Evolutionary conservation across 1,139 yeast species (phyloP).

Genomic region (Groenewaldozyma sp.): DNA sequence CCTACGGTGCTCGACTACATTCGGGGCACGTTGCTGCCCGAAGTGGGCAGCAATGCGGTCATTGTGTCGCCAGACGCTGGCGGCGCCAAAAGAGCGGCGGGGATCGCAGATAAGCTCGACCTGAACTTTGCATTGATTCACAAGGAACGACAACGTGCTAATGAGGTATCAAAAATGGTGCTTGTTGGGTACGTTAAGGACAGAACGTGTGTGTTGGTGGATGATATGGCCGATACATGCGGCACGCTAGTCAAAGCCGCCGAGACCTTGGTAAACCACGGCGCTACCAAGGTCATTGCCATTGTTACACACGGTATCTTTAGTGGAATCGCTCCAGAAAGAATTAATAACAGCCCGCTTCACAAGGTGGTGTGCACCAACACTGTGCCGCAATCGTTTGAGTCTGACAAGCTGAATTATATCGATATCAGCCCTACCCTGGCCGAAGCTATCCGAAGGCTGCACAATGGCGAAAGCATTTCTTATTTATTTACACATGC

Average conservation of each 20-base stretch:
- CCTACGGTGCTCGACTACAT: conserved; percentile 87
- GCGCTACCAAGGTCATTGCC: conserved; percentile 80
- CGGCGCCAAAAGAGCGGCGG: conserved; percentile 96
- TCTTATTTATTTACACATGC: conserved; percentile 81
- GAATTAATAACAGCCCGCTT: conserved; percentile 67
- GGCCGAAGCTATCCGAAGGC: conserved; percentile 88
- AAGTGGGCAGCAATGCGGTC: conserved; percentile 48
- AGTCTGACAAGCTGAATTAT: conserved; percentile 68
- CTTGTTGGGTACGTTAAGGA: conserved; percentile 88
- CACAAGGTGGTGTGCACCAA: conserved; percentile 84
- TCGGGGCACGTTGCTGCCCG: conserved; percentile 49
- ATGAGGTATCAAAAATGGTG: conserved; percentile 90
- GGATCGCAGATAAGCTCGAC: conserved; percentile 84
- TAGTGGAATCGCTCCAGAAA: conserved; percentile 75
- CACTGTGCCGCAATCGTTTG: conserved; percentile 69
- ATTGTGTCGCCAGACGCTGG: conserved; percentile 98
- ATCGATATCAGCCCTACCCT: conserved; percentile 73
- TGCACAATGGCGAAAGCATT: conserved; percentile 95
- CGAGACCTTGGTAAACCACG: conserved; percentile 68
- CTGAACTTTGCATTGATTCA: conserved; percentile 91
- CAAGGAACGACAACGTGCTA: conserved; percentile 90
- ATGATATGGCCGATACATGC: conserved; percentile 98
- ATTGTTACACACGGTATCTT: conserved; percentile 93
- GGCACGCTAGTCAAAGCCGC: conserved; percentile 96
- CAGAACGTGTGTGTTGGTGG: conserved; percentile 81